These are phyloP conservation scores for Trichoderma sp. DNA, from an alignment of 2,329 filamentous ascomycete genomes.

Conservation along the genomic window DNA sequence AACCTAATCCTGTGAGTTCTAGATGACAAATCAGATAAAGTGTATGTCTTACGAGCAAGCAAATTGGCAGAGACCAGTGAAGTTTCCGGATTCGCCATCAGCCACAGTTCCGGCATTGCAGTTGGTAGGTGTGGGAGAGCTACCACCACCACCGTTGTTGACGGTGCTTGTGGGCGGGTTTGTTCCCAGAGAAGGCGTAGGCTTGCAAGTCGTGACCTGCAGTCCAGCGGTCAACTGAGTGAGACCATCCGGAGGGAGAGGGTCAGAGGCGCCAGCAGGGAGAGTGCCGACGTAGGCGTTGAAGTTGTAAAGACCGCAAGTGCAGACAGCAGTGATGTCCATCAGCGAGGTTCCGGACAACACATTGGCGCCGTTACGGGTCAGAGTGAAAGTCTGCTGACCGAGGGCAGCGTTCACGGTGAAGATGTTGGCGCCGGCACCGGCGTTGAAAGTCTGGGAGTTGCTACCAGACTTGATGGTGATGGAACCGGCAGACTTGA, in stretches of 20 bases:
- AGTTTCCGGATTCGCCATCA: slow-evolving; percentile 37
- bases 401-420: slow-evolving; percentile 49
- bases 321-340: slow-evolving; percentile 51
- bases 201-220: slow-evolving; percentile 26
- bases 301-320: slow-evolving; percentile 59
- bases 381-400: slow-evolving; percentile 46
- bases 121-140: slow-evolving; percentile 24
- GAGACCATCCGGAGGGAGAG: slow-evolving; percentile 22
- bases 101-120: slow-evolving; percentile 36
- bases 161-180: slow-evolving; percentile 33
- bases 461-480: slow-evolving; percentile 49
- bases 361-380: slow-evolving; percentile 43
- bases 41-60: slow-evolving; percentile 29
- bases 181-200: slow-evolving; percentile 36
- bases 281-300: slow-evolving; percentile 56
- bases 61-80: slow-evolving; percentile 41
- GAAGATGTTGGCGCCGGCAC: slow-evolving; percentile 37
- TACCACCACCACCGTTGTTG: slow-evolving; percentile 28
- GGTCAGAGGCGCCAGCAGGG: slow-evolving; percentile 36
- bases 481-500: slow-evolving; percentile 48
- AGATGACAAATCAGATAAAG: not conserved
- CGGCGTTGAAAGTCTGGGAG: slow-evolving; percentile 38
- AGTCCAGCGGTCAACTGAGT: slow-evolving; percentile 19
- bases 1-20: slow-evolving; percentile 14
- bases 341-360: slow-evolving; percentile 51